phyloP scores from a whole-genome alignment of 176 grass and related monocot genomes.

The Triticum aestivum region IWGSC_CS_RefSeq_v2.1 NC_057795.1:443883681-443884180 shows the following conservation, averaged over 20 bases:
- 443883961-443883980: neutral
- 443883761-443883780: neutral
- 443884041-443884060: neutral
- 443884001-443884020: neutral
- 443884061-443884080: conserved; percentile 7
- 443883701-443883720: neutral
- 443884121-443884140: neutral
- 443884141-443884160: neutral
- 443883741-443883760: neutral
- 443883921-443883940: neutral
- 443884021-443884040: neutral
- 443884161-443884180: neutral
- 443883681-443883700: neutral
- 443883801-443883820: neutral
- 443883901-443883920: neutral
- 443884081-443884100: neutral
- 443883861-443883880: neutral
- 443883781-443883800: neutral
- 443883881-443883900: neutral
- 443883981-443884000: neutral
- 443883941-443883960: neutral
- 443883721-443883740: neutral
- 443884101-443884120: neutral
- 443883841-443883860: neutral
- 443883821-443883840: neutral